Percentiles rank a stretch among this genome's conserved stretches.
These are phyloP conservation scores for Chrysosporium keratinophilum DNA, from an alignment of 2,329 filamentous ascomycete genomes.

Conservation along the genomic window DNA sequence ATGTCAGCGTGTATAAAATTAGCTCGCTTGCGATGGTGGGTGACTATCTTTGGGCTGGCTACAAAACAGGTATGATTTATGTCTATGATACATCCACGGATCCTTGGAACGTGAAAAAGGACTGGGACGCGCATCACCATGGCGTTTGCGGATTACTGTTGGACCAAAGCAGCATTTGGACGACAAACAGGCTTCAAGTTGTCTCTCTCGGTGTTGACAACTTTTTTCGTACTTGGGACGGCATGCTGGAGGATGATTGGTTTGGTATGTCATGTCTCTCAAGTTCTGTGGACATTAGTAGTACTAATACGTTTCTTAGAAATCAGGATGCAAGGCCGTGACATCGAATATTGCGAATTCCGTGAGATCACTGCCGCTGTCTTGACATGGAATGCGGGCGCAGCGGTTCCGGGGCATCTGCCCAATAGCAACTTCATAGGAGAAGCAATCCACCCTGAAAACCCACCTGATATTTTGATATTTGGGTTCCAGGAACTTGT, in stretches of 20 bases:
- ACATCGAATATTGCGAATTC: slow-evolving; percentile 76
- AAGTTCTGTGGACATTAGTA: background rate
- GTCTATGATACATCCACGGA: slow-evolving; percentile 74
- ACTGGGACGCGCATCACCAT: slow-evolving; percentile 84
- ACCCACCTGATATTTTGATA: slow-evolving; percentile 76
- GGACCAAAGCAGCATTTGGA: slow-evolving; percentile 76
- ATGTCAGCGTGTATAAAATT: slow-evolving; percentile 89
- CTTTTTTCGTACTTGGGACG: slow-evolving; percentile 78
- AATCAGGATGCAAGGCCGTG: slow-evolving; percentile 70
- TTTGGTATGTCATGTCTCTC: slow-evolving; percentile 44
- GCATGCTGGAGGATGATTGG: slow-evolving; percentile 86
- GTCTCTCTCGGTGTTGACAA: slow-evolving; percentile 81
- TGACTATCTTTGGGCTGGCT: slow-evolving; percentile 79
- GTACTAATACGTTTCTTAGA: slow-evolving; percentile 41
- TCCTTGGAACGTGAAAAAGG: slow-evolving; percentile 88
- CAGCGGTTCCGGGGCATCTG: slow-evolving; percentile 78
- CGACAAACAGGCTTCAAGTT: slow-evolving; percentile 71
- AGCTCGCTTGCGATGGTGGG: slow-evolving; percentile 75
- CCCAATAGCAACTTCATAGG: slow-evolving; percentile 71
- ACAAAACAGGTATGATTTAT: slow-evolving; percentile 86
- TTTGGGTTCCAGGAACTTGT: slow-evolving; percentile 99
- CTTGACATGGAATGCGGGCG: slow-evolving; percentile 94
- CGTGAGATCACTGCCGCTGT: slow-evolving; percentile 68
- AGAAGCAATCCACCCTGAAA: slow-evolving; percentile 63
- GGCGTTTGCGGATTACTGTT: slow-evolving; percentile 67